phyloP scores from a whole-genome alignment of 2,329 filamentous ascomycete species.

The Penicillium sumatraense region DNA sequence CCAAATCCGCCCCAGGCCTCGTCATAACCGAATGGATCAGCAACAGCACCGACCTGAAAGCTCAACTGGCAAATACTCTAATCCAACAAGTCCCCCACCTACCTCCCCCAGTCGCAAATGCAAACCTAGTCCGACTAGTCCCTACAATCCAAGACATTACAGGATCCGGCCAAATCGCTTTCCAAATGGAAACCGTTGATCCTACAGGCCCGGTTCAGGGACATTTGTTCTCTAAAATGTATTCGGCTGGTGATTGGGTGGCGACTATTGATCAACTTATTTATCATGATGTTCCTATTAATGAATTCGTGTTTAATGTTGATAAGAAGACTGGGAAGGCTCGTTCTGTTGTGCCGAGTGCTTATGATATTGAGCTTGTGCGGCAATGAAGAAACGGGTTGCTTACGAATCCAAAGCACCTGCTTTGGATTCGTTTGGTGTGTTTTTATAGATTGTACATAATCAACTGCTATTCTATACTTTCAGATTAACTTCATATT shows the following conservation, averaged over 20 bases:
- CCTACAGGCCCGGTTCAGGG: slow-evolving; percentile 6
- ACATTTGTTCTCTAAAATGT: slow-evolving; percentile 22
- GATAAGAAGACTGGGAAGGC: slow-evolving; percentile 15
- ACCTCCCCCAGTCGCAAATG: not conserved
- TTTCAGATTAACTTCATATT: too few relatives aligned
- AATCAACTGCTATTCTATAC: too few relatives aligned
- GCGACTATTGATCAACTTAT: slow-evolving; percentile 9
- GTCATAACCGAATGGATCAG: slow-evolving; percentile 33
- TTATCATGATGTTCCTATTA: slow-evolving; percentile 6
- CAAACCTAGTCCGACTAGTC: slow-evolving; percentile 20
- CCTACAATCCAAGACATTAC: slow-evolving; percentile 21
- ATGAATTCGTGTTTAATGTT: slow-evolving; percentile 22
- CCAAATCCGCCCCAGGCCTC: slow-evolving; percentile 5
- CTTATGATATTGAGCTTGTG: slow-evolving; percentile 10
- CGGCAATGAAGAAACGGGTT: not conserved
- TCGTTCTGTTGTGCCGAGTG: slow-evolving; percentile 1
- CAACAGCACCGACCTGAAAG: slow-evolving; percentile 36
- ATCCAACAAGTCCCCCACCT: not conserved
- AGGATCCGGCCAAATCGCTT: slow-evolving; percentile 21
- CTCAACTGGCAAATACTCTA: not conserved
- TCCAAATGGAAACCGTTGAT: slow-evolving; percentile 21
- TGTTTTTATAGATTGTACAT: not conserved
- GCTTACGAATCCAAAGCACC: not conserved
- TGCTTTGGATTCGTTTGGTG: not conserved
- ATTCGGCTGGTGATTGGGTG: slow-evolving; percentile 23